Conservation (phyloP, 306 rosid species). For the Corylus avellana region DNA sequence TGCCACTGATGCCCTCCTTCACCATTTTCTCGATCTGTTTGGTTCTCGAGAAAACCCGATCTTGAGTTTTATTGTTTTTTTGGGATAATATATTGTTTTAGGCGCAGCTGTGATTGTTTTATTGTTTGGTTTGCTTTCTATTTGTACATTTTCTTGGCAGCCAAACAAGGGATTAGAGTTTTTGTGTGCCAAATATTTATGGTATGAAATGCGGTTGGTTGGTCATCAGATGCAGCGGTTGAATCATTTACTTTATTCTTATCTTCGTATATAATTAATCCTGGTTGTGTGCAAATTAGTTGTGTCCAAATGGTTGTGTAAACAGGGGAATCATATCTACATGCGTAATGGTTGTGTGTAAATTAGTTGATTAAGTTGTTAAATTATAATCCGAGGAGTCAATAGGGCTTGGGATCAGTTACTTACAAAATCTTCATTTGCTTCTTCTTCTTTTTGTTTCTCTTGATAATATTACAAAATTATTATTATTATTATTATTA, state of each 20-base stretch:
- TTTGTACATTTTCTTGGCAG: not conserved
- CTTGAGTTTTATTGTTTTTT: not conserved
- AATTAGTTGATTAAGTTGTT: not conserved
- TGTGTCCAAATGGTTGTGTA: no score
- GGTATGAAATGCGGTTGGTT: not conserved
- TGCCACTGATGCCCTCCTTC: not conserved
- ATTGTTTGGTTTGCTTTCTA: not conserved
- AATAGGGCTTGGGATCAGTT: no score
- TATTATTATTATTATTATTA: no score
- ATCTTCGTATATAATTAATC: not conserved
- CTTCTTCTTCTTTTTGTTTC: no score
- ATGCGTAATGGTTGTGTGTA: not conserved
- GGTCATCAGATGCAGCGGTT: not conserved
- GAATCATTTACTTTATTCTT: no score
- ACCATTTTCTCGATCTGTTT: constrained; percentile 5
- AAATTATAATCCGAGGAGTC: not conserved
- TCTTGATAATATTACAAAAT: no score
- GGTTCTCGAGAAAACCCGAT: not conserved
- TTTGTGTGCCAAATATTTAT: not conserved
- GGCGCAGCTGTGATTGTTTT: not conserved
- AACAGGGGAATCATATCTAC: not conserved
- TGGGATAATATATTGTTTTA: not conserved
- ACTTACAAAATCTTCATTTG: no score
- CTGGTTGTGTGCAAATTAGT: no score
- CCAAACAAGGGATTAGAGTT: no score